A percentile compares a stretch with the other conserved stretches of the same genome.
These are phyloP conservation scores for Saraca asoca DNA, from an alignment of 331 rosid genomes.

Conservation along the genomic window DNA sequence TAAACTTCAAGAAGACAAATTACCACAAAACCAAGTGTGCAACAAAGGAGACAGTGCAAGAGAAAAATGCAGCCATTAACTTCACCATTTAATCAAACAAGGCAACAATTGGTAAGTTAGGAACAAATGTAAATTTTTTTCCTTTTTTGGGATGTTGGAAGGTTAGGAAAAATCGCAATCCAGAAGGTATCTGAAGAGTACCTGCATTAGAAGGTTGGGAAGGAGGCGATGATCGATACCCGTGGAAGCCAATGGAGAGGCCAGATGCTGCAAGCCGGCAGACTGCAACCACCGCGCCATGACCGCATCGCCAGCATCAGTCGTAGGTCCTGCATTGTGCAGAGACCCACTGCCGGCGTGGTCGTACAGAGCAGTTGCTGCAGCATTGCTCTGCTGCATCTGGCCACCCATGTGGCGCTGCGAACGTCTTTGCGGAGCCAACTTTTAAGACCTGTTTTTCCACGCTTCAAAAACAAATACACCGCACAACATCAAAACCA, in stretches of 20 bases:
- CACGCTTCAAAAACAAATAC: conserved; percentile 48
- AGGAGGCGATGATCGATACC: conserved; percentile 82
- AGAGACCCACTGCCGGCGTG: conserved; percentile 60
- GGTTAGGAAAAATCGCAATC: too few relatives aligned
- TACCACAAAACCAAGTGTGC: too few relatives aligned
- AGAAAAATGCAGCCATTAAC: too few relatives aligned
- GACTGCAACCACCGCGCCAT: conserved; percentile 99
- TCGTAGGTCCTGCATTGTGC: conserved; percentile 68
- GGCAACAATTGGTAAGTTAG: neutral
- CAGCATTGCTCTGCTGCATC: conserved; percentile 99
- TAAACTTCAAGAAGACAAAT: neutral
- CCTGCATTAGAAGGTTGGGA: conserved; percentile 96
- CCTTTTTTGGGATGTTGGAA: too few relatives aligned
- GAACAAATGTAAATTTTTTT: neutral
- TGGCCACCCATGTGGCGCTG: conserved; percentile 99
- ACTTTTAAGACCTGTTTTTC: conserved; percentile 81
- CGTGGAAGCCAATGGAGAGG: conserved; percentile 84
- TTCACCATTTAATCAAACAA: too few relatives aligned
- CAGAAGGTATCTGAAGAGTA: conserved; percentile 11
- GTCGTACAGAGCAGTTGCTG: conserved; percentile 75
- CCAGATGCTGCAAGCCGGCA: conserved; percentile 99
- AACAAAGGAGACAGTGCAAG: too few relatives aligned
- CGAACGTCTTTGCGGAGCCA: conserved; percentile 99
- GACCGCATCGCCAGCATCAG: conserved; percentile 96
- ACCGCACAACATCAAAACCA: neutral